These are phyloP conservation scores for Leccinum subrobustum DNA, from an alignment of 1,284 basidiomycete genomes.

Conservation along the genomic window DNA sequence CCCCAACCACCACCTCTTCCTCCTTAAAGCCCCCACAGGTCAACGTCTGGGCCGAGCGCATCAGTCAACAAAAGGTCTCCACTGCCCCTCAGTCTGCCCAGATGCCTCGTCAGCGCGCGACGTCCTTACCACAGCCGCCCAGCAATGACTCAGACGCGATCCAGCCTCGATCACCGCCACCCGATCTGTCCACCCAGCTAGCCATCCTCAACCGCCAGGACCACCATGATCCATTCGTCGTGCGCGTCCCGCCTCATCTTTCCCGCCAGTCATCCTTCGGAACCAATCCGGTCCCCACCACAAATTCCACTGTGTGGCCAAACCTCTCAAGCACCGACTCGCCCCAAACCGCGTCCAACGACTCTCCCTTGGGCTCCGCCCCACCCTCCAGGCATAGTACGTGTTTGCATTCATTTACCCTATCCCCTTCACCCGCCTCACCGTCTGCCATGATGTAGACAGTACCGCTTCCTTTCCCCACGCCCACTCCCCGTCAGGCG, in stretches of 20 bases:
- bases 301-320: conserved; percentile 32
- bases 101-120: conserved; percentile 12
- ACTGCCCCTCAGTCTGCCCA: conserved; percentile 15
- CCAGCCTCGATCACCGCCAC: conserved; percentile 24
- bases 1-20: conserved; percentile 2
- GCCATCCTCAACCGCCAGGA: conserved; percentile 28
- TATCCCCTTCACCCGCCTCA: conserved; percentile 2
- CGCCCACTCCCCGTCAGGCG: conserved; percentile 19
- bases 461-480: conserved; percentile 29
- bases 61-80: conserved; percentile 29
- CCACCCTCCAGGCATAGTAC: conserved; percentile 46
- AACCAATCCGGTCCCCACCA: conserved; percentile 20
- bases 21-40: conserved; percentile 19
- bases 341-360: conserved; percentile 43
- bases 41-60: conserved; percentile 32
- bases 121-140: conserved; percentile 14
- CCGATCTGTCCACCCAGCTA: conserved; percentile 20
- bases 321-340: conserved; percentile 16
- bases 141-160: conserved; percentile 19
- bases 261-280: conserved; percentile 30
- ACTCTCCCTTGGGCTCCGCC: conserved; percentile 22
- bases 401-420: conserved; percentile 32
- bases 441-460: conserved; percentile 16
- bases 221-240: conserved; percentile 46
- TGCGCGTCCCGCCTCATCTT: conserved; percentile 36